phyloP scores from a whole-genome alignment of 2,329 filamentous ascomycete genomes.

The Didymella sp. region DNA sequence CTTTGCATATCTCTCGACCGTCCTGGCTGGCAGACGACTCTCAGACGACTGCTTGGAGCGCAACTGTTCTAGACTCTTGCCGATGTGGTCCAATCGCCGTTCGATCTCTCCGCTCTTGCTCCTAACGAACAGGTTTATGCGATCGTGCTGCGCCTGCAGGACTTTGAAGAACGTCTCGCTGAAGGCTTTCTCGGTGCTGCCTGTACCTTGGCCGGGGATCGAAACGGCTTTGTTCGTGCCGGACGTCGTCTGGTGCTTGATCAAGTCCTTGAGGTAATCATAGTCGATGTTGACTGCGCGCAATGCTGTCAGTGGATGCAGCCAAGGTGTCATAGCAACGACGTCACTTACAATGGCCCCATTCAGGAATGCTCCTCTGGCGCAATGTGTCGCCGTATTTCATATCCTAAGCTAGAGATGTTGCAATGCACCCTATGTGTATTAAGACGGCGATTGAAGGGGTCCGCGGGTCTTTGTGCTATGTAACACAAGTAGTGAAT shows the following conservation, averaged over 20 bases:
- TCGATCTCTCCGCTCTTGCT: constrained; percentile 82
- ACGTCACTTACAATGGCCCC: constrained; percentile 70
- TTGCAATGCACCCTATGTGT: constrained; percentile 3
- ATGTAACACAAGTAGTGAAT: constrained; percentile 20
- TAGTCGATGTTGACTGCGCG: constrained; percentile 84
- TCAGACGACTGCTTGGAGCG: constrained; percentile 28
- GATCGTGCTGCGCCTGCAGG: constrained; percentile 76
- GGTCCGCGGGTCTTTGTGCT: constrained; percentile 16
- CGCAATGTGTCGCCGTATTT: constrained; percentile 79
- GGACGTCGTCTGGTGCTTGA: constrained; percentile 78
- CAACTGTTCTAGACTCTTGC: constrained; percentile 49
- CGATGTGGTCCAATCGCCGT: constrained; percentile 63
- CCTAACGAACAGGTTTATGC: constrained; percentile 77
- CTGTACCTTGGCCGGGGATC: constrained; percentile 71
- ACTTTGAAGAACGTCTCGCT: constrained; percentile 75
- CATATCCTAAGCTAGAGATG: constrained; percentile 57
- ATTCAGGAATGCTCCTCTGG: constrained; percentile 79
- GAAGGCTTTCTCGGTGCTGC: constrained; percentile 66
- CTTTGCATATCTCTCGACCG: constrained; percentile 59
- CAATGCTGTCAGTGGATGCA: constrained; percentile 23
- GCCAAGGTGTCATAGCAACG: not conserved
- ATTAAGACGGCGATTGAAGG: constrained; percentile 18
- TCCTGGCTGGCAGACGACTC: constrained; percentile 50
- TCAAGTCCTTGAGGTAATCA: constrained; percentile 83
- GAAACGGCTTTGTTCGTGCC: constrained; percentile 73